Evolutionary conservation across 2,329 filamentous ascomycete species (phyloP).

Genomic region (Didymella pinodella): DNA sequence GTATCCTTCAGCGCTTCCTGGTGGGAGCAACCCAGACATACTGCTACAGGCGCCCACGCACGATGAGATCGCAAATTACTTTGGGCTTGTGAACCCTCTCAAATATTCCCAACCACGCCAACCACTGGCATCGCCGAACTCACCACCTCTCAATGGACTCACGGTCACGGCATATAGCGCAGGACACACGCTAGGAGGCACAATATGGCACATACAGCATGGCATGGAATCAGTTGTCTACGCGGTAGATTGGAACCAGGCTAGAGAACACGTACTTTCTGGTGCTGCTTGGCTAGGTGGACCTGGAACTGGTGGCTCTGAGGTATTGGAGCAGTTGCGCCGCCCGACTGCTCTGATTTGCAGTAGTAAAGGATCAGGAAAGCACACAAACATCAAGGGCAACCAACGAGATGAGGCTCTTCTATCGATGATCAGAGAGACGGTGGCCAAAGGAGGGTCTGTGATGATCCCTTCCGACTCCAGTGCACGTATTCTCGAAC

Average conservation of each 20-base stretch:
- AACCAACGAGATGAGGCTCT: constrained; percentile 86
- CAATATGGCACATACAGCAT: constrained; percentile 98
- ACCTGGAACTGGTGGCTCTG: constrained; percentile 78
- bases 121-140: constrained; percentile 84
- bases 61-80: constrained; percentile 92
- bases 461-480: constrained; percentile 95
- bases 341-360: constrained; percentile 95
- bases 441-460: constrained; percentile 82
- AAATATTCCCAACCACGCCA: constrained; percentile 98
- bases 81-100: constrained; percentile 85
- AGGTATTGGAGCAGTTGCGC: constrained; percentile 91
- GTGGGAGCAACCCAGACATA: constrained; percentile 56
- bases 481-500: constrained; percentile 89
- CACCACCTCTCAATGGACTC: constrained; percentile 85
- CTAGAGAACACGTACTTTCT: constrained; percentile 91
- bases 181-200: constrained; percentile 93
- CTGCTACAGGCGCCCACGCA: constrained; percentile 74
- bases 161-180: constrained; percentile 97
- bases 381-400: constrained; percentile 74
- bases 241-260: constrained; percentile 97
- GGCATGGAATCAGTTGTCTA: constrained; percentile 97
- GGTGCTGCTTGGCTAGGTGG: constrained; percentile 94
- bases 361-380: constrained; percentile 81
- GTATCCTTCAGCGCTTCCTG: constrained; percentile 61
- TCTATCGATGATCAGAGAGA: constrained; percentile 79